Evolutionary conservation across 2,329 filamentous ascomycete species (phyloP).

Genomic region (Dryadomyces quercus-mongolicae): DNA sequence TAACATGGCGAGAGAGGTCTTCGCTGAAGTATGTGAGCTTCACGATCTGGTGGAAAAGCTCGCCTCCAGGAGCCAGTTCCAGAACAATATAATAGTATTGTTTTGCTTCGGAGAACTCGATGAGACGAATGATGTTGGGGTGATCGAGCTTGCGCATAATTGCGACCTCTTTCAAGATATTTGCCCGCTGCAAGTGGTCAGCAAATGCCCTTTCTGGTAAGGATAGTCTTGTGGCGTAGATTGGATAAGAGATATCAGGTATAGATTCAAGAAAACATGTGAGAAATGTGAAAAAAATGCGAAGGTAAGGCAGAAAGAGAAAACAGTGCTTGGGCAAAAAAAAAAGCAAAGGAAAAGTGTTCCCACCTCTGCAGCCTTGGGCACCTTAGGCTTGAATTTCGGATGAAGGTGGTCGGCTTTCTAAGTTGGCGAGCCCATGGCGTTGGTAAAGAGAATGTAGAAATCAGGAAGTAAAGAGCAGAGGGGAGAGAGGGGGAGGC

Average conservation of each 20-base stretch:
- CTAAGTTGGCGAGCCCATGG: conserved; percentile 41
- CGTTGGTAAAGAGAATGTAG: conserved; percentile 33
- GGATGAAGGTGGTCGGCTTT: conserved; percentile 87
- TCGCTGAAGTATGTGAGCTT: conserved; percentile 98
- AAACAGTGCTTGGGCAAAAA: conserved; percentile 9
- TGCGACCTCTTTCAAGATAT: conserved; percentile 95
- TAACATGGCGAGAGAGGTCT: conserved; percentile 86
- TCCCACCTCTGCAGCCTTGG: conserved; percentile 95
- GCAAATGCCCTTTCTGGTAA: conserved; percentile 5
- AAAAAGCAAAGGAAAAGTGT: conserved; percentile 19
- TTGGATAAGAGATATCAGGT: too few relatives aligned
- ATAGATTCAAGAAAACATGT: neutral
- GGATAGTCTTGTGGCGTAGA: neutral
- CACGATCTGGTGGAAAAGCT: conserved; percentile 97
- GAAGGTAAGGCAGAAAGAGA: neutral
- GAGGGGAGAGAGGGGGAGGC: conserved; percentile 1
- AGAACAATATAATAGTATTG: conserved; percentile 98
- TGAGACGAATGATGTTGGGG: conserved; percentile 85
- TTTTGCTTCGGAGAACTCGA: conserved; percentile 85
- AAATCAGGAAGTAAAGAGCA: conserved; percentile 19
- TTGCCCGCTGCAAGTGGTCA: conserved; percentile 58
- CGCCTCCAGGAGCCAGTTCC: conserved; percentile 87
- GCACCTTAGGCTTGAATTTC: conserved; percentile 78
- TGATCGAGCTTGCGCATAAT: conserved; percentile 98
- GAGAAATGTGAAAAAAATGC: too few relatives aligned